Percentiles rank a stretch among this genome's conserved stretches.
Conservation (phyloP, 1,139 yeast species). For the Lodderomyces margitis region DNA sequence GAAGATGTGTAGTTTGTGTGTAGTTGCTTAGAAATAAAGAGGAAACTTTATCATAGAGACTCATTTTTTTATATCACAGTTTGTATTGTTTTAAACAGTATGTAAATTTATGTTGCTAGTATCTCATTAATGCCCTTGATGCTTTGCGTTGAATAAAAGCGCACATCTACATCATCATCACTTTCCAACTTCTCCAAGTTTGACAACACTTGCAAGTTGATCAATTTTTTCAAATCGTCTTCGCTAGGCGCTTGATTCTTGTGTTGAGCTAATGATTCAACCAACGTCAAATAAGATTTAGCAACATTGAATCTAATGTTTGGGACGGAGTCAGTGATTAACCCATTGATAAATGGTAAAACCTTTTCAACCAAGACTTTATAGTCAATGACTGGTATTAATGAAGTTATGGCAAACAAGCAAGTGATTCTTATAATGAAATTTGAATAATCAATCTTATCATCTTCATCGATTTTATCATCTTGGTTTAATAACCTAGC, state of each 20-base stretch:
- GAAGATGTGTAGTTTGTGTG: not conserved
- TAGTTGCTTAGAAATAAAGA: constrained; percentile 1
- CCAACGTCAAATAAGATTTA: constrained; percentile 67
- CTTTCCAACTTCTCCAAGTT: constrained; percentile 60
- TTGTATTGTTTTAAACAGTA: not conserved
- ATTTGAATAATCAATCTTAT: constrained; percentile 53
- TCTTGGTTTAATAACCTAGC: constrained; percentile 56
- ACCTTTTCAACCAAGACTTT: constrained; percentile 61
- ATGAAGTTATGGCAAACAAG: constrained; percentile 77
- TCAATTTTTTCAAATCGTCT: constrained; percentile 36
- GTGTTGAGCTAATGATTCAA: constrained; percentile 40
- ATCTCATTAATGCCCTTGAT: constrained; percentile 36
- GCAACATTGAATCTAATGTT: constrained; percentile 95
- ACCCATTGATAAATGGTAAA: constrained; percentile 73
- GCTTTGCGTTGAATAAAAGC: constrained; percentile 75
- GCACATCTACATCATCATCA: constrained; percentile 87
- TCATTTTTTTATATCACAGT: not conserved
- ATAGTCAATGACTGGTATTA: constrained; percentile 66
- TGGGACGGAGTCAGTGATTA: constrained; percentile 82
- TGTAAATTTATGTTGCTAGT: constrained; percentile 11
- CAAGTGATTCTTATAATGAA: constrained; percentile 92
- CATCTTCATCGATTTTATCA: constrained; percentile 27
- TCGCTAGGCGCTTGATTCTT: constrained; percentile 20
- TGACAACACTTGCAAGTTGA: constrained; percentile 58
- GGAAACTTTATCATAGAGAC: not conserved